A percentile compares a stretch with the other conserved stretches of the same genome.
Conservation (phyloP, 2,329 filamentous ascomycete genomes). For the Clonostachys rhizophaga region DNA sequence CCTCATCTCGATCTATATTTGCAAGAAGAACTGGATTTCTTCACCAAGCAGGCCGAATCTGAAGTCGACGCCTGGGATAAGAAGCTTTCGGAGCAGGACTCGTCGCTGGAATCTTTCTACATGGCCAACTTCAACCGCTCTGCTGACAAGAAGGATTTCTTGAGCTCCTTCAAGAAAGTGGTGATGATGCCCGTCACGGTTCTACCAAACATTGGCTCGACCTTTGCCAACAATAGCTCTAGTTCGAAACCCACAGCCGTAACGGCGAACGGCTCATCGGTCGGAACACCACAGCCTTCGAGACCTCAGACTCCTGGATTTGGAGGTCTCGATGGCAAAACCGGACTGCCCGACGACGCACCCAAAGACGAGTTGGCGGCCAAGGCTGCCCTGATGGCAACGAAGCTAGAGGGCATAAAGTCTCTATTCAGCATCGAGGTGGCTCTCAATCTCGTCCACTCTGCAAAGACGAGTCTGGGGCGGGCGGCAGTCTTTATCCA, state of each 20-base stretch:
- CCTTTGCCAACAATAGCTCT: constrained; percentile 39
- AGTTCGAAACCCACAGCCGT: background rate
- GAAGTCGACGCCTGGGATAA: constrained; percentile 87
- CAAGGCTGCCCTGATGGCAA: constrained; percentile 97
- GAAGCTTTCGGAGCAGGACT: constrained; percentile 86
- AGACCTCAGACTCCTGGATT: constrained; percentile 43
- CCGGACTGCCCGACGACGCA: constrained; percentile 52
- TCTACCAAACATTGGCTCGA: constrained; percentile 62
- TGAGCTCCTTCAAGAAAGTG: constrained; percentile 96
- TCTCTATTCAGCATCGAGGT: constrained; percentile 96
- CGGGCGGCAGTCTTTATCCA: constrained; percentile 78
- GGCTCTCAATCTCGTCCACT: constrained; percentile 82
- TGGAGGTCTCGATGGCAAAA: constrained; percentile 30
- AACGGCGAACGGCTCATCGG: constrained; percentile 13
- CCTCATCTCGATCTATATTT: constrained; percentile 92
- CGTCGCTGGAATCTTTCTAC: constrained; percentile 85
- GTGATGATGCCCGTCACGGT: constrained; percentile 98
- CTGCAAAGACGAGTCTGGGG: constrained; percentile 82
- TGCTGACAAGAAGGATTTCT: constrained; percentile 92
- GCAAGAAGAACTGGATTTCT: constrained; percentile 84
- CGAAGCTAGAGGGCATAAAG: constrained; percentile 88
- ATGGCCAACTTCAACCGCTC: constrained; percentile 95
- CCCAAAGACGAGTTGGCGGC: constrained; percentile 90
- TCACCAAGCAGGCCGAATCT: constrained; percentile 69
- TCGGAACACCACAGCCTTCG: constrained; percentile 30